phyloP scores from a whole-genome alignment of 805 yeast species.

The Starmerella powellii region DNA sequence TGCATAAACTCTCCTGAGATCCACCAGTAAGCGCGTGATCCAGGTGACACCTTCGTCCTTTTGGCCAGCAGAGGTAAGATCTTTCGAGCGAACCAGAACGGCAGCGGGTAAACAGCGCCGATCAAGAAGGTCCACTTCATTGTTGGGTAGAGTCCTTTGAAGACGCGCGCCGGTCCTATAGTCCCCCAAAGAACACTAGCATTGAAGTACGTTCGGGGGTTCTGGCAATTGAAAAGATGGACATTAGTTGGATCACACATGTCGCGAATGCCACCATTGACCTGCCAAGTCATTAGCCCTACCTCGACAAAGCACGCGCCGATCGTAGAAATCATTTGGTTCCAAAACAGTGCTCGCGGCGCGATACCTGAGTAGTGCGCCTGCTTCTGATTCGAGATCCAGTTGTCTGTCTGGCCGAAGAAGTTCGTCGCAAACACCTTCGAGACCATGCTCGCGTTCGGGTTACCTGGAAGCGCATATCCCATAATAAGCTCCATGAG shows the following conservation, averaged over 20 bases:
- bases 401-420: slow-evolving; percentile 52
- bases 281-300: slow-evolving; percentile 18
- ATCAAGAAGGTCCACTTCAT: slow-evolving; percentile 51
- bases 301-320: slow-evolving; percentile 15
- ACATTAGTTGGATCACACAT: slow-evolving; percentile 31
- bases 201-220: slow-evolving; percentile 34
- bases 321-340: slow-evolving; percentile 14
- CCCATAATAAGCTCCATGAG: slow-evolving; percentile 49
- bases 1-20: slow-evolving; percentile 34
- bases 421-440: slow-evolving; percentile 45
- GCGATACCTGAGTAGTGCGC: slow-evolving; percentile 38
- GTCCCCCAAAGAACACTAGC: slow-evolving; percentile 47
- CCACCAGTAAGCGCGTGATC: slow-evolving; percentile 28
- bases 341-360: slow-evolving; percentile 18
- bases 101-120: slow-evolving; percentile 31
- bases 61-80: slow-evolving; percentile 6
- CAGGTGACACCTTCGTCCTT: slow-evolving; percentile 25
- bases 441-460: slow-evolving; percentile 41
- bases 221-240: slow-evolving; percentile 34
- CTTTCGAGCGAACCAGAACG: slow-evolving; percentile 11
- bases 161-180: slow-evolving; percentile 46
- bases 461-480: slow-evolving; percentile 45
- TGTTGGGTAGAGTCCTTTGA: slow-evolving; percentile 44
- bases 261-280: slow-evolving; percentile 15
- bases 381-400: slow-evolving; percentile 43